phyloP scores from a whole-genome alignment of 306 rosid species.

The Aeschynomene evenia region DNA sequence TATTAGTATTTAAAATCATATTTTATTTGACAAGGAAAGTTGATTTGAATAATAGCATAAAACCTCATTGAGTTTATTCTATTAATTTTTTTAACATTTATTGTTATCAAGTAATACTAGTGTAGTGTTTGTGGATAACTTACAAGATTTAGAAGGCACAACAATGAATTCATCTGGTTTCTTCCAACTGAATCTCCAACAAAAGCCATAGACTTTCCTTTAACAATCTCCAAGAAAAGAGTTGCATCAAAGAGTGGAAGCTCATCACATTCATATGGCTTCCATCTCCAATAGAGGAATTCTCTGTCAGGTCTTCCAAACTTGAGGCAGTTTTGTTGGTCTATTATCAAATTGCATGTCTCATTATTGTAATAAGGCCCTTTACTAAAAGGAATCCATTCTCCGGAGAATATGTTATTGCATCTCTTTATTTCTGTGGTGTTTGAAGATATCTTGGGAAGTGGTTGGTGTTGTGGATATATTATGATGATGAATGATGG shows the following conservation, averaged over 20 bases:
- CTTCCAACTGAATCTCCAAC: conserved; percentile 80
- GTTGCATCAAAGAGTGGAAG: conserved; percentile 67
- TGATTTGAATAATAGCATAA: no score
- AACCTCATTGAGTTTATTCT: no score
- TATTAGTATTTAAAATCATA: no score
- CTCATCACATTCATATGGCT: conserved; percentile 68
- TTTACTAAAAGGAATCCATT: conserved; percentile 57
- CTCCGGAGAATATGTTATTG: conserved; percentile 58
- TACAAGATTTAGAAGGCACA: conserved; percentile 59
- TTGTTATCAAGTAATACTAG: no score
- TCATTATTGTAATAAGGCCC: conserved; percentile 60
- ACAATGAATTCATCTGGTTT: conserved; percentile 74
- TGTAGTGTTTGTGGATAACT: conserved; percentile 1
- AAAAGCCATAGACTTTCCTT: conserved; percentile 73
- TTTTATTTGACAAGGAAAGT: no score
- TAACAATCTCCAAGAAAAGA: conserved; percentile 56
- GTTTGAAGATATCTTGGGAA: conserved; percentile 9
- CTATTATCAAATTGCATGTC: conserved; percentile 56
- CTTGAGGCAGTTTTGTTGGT: conserved; percentile 76
- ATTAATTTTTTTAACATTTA: no score
- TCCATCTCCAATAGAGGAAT: conserved; percentile 75
- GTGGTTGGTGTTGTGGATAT: conserved; percentile 15
- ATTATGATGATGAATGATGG: conserved; percentile 32
- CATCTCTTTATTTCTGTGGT: conserved; percentile 36
- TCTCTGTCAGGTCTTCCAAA: conserved; percentile 65